phyloP scores from a whole-genome alignment of 805 yeast species.

The Nakazawaea siamensis region DNA sequence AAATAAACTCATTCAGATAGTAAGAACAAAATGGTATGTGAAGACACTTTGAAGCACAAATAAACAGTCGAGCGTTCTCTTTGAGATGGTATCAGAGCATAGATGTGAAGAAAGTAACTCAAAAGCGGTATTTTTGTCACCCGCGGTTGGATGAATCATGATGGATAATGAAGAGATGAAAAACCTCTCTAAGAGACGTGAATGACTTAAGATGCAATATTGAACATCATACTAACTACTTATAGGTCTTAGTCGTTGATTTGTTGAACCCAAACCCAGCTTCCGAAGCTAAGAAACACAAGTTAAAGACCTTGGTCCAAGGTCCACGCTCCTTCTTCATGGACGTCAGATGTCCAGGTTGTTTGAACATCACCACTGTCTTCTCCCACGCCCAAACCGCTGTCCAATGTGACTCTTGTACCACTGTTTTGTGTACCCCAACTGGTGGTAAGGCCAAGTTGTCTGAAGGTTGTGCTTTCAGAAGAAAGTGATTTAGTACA shows the following conservation, averaged over 20 bases:
- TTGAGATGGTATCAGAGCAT: too few relatives aligned
- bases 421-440: conserved; percentile 97
- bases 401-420: conserved; percentile 97
- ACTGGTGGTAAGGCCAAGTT: conserved; percentile 99
- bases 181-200: too few relatives aligned
- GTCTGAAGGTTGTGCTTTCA: conserved; percentile 99
- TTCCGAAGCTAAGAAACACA: conserved; percentile 94
- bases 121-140: too few relatives aligned
- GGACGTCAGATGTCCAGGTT: conserved; percentile 99
- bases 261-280: conserved; percentile 97
- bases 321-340: conserved; percentile 98
- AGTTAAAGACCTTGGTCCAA: conserved; percentile 95
- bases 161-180: too few relatives aligned
- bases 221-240: too few relatives aligned
- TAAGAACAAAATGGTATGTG: too few relatives aligned
- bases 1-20: too few relatives aligned
- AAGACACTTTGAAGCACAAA: too few relatives aligned
- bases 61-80: too few relatives aligned
- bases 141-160: too few relatives aligned
- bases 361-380: conserved; percentile 97
- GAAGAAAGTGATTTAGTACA: conserved; percentile 71
- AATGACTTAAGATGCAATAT: too few relatives aligned
- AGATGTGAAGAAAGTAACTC: too few relatives aligned
- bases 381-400: conserved; percentile 99
- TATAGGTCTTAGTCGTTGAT: conserved; percentile 96